phyloP scores from a whole-genome alignment of 2,329 filamentous ascomycete species.

The Monilinia fructigena region DNA sequence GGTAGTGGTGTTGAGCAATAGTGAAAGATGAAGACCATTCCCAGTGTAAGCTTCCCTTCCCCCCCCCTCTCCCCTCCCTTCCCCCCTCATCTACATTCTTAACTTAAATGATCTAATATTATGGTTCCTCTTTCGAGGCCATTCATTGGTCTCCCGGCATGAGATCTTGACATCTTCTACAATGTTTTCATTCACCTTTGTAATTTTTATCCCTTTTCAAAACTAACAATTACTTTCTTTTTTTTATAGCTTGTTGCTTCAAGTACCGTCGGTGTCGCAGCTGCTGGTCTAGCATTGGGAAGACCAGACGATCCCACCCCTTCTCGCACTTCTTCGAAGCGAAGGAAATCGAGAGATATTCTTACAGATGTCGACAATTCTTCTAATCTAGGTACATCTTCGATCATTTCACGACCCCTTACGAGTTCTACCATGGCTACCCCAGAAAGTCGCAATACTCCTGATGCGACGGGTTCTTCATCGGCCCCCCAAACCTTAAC shows the following conservation, averaged over 20 bases:
- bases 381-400: slow-evolving; percentile 30
- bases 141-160: slow-evolving; percentile 18
- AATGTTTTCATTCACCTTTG: background rate
- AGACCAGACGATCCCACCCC: slow-evolving; percentile 36
- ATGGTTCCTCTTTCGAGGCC: slow-evolving; percentile 5
- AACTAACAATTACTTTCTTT: slow-evolving; percentile 25
- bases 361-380: slow-evolving; percentile 29
- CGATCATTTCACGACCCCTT: slow-evolving; percentile 34
- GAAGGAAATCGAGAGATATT: slow-evolving; percentile 34
- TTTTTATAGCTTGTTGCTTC: slow-evolving; percentile 40
- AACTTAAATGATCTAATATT: background rate
- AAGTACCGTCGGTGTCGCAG: slow-evolving; percentile 41
- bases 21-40: slow-evolving; percentile 39
- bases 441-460: slow-evolving; percentile 28
- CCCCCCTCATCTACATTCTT: slow-evolving; percentile 14
- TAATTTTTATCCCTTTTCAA: background rate
- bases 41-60: slow-evolving; percentile 35
- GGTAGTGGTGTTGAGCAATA: slow-evolving; percentile 29
- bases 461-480: slow-evolving; percentile 25
- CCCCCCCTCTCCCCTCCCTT: slow-evolving; percentile 23
- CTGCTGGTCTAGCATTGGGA: slow-evolving; percentile 39
- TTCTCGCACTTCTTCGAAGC: slow-evolving; percentile 37
- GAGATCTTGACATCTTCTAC: slow-evolving; percentile 1
- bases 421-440: slow-evolving; percentile 37
- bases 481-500: slow-evolving; percentile 27